These are phyloP conservation scores for Xylaria cubensis DNA, from an alignment of 495 filamentous ascomycete species.

Conservation along the genomic window DNA sequence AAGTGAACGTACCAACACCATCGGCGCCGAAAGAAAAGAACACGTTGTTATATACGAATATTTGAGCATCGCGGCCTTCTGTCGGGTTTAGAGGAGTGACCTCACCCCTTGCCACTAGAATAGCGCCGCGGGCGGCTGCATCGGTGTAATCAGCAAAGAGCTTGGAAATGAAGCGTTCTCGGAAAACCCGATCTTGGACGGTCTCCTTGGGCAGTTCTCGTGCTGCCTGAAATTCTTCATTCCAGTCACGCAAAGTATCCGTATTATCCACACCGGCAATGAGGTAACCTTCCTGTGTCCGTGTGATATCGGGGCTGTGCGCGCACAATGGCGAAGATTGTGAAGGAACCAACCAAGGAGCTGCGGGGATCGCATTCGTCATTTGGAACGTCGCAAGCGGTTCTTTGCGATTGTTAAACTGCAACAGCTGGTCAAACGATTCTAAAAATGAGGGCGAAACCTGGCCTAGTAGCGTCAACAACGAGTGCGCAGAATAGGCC, in stretches of 20 bases:
- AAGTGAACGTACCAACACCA: conserved; percentile 95
- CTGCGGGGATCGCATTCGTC: conserved; percentile 89
- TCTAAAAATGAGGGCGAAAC: conserved; percentile 83
- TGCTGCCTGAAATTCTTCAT: conserved; percentile 98
- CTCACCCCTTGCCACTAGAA: conserved; percentile 90
- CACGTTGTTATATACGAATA: conserved; percentile 99
- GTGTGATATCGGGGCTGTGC: conserved; percentile 83
- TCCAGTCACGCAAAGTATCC: conserved; percentile 96
- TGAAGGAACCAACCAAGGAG: conserved; percentile 86
- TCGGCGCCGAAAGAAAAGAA: conserved; percentile 99
- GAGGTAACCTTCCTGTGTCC: conserved; percentile 92
- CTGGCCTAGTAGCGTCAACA: conserved; percentile 76
- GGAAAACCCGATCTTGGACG: conserved; percentile 94
- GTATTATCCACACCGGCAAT: conserved; percentile 89
- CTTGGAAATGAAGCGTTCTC: conserved; percentile 91
- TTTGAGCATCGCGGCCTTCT: conserved; percentile 90
- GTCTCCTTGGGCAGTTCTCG: conserved; percentile 90
- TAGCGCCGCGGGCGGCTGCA: conserved; percentile 90
- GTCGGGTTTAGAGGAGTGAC: conserved; percentile 97
- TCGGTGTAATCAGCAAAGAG: conserved; percentile 98
- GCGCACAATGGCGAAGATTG: conserved; percentile 64
- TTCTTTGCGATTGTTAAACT: conserved; percentile 81
- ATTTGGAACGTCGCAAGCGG: conserved; percentile 92
- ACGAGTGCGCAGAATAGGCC: conserved; percentile 76
- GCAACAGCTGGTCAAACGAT: conserved; percentile 76